Conservation (phyloP, 331 rosid species). For the Telfairia occidentalis region DNA sequence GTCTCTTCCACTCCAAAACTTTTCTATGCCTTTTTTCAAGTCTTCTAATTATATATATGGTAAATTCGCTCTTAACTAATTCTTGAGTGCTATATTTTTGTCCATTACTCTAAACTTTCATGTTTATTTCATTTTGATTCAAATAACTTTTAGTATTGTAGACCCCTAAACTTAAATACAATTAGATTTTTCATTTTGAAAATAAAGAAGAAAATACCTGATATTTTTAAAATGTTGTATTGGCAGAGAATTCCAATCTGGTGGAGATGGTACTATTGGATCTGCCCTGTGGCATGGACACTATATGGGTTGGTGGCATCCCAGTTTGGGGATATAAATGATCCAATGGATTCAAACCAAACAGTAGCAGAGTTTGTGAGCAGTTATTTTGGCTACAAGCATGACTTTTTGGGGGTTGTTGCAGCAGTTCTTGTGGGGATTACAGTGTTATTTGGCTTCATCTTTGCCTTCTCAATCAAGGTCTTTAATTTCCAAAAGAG, state of each 20-base stretch:
- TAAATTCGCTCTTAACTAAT: not conserved
- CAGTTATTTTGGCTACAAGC: slow-evolving; percentile 17
- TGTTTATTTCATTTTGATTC: not conserved
- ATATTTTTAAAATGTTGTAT: not conserved
- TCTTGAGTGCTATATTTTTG: not conserved
- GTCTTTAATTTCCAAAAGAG: slow-evolving; percentile 30
- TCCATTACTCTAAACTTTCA: not conserved
- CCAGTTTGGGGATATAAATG: slow-evolving; percentile 28
- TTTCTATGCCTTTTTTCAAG: not conserved
- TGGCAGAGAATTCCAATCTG: slow-evolving; percentile 34
- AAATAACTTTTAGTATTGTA: too few species aligned
- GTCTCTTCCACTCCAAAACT: not conserved
- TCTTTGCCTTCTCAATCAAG: slow-evolving; percentile 30
- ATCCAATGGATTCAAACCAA: not conserved
- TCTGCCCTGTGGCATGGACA: slow-evolving; percentile 29
- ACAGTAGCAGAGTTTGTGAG: slow-evolving; percentile 16
- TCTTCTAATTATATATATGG: not conserved
- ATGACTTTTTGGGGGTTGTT: slow-evolving; percentile 19
- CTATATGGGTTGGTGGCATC: slow-evolving; percentile 28
- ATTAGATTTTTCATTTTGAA: too few species aligned
- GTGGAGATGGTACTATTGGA: slow-evolving; percentile 49
- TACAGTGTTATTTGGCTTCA: slow-evolving; percentile 22
- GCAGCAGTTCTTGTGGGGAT: slow-evolving; percentile 24
- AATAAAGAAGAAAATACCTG: too few species aligned
- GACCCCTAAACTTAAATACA: too few species aligned